Percentiles rank a stretch among this genome's conserved stretches.
These are phyloP conservation scores for Barnettozyma sp. DNA, from an alignment of 805 yeast genomes.

Conservation along the genomic window DNA sequence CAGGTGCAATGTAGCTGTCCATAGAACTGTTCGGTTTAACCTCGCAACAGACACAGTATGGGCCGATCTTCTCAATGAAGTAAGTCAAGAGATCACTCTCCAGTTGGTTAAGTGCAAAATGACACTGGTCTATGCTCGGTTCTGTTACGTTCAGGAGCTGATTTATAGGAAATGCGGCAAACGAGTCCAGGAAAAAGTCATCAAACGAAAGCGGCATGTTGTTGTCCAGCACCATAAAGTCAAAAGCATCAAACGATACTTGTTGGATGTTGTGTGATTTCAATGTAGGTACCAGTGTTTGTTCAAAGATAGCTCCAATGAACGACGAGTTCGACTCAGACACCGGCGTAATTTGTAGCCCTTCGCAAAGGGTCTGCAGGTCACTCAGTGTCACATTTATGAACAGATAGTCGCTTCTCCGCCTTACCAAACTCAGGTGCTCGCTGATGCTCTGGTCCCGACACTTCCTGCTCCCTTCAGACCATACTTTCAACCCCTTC, in stretches of 20 bases:
- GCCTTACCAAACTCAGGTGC: slow-evolving; percentile 7
- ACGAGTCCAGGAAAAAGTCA: slow-evolving; percentile 18
- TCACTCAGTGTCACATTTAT: slow-evolving; percentile 11
- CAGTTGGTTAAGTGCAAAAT: slow-evolving; percentile 8
- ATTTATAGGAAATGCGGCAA: slow-evolving; percentile 18
- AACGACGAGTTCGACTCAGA: not conserved
- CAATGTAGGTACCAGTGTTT: slow-evolving; percentile 13
- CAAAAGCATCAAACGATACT: slow-evolving; percentile 13
- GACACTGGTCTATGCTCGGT: slow-evolving; percentile 13
- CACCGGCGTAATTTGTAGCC: slow-evolving; percentile 8
- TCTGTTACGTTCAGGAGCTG: slow-evolving; percentile 14
- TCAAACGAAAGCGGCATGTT: slow-evolving; percentile 13
- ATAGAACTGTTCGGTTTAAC: slow-evolving; percentile 14
- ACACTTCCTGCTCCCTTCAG: not conserved
- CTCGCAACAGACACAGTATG: slow-evolving; percentile 35
- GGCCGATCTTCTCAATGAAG: slow-evolving; percentile 31
- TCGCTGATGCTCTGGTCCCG: not conserved
- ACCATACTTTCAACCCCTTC: not conserved
- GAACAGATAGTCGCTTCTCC: slow-evolving; percentile 13
- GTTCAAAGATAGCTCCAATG: slow-evolving; percentile 14
- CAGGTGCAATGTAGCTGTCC: slow-evolving; percentile 21
- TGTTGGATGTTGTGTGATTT: slow-evolving; percentile 6
- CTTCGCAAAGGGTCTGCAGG: slow-evolving; percentile 5
- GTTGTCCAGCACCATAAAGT: slow-evolving; percentile 12
- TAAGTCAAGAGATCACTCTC: slow-evolving; percentile 26